Evolutionary conservation across 2,329 filamentous ascomycete genomes (phyloP).

Genomic region (Aspergillus vadensis): DNA sequence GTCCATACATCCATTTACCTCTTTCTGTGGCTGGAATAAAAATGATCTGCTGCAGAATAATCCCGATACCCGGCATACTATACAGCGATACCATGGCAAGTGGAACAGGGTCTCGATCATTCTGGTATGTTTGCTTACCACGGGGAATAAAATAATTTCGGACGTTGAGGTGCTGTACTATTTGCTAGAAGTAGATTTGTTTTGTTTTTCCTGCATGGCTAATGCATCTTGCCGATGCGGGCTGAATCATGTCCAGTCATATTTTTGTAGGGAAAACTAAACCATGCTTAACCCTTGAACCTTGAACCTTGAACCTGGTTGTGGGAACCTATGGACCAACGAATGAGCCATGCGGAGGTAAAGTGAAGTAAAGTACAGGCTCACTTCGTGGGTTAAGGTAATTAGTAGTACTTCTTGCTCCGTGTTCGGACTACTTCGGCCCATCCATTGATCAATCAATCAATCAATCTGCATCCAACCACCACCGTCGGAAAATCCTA

Average conservation of each 20-base stretch:
- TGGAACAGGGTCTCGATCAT: too few relatives aligned
- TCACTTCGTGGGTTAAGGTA: too few relatives aligned
- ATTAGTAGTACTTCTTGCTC: too few relatives aligned
- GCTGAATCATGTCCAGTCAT: neutral
- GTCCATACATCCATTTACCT: too few relatives aligned
- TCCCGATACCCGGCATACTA: neutral
- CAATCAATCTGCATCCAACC: neutral
- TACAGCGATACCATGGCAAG: neutral
- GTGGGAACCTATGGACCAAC: too few relatives aligned
- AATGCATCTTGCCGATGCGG: neutral
- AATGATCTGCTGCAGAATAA: conserved; percentile 3
- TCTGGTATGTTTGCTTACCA: neutral
- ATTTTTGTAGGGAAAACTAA: too few relatives aligned
- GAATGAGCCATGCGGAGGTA: too few relatives aligned
- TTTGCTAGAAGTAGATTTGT: too few relatives aligned
- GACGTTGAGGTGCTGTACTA: neutral
- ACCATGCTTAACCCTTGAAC: too few relatives aligned
- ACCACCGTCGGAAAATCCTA: too few relatives aligned
- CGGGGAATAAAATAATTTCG: neutral
- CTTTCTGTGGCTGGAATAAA: neutral
- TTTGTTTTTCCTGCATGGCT: neutral
- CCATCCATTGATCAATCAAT: neutral
- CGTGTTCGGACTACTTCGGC: neutral
- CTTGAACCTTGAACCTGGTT: too few relatives aligned
- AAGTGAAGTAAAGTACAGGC: too few relatives aligned